These are phyloP conservation scores for Spencermartinsiella europaea DNA, from an alignment of 805 yeast genomes.

Conservation along the genomic window DNA sequence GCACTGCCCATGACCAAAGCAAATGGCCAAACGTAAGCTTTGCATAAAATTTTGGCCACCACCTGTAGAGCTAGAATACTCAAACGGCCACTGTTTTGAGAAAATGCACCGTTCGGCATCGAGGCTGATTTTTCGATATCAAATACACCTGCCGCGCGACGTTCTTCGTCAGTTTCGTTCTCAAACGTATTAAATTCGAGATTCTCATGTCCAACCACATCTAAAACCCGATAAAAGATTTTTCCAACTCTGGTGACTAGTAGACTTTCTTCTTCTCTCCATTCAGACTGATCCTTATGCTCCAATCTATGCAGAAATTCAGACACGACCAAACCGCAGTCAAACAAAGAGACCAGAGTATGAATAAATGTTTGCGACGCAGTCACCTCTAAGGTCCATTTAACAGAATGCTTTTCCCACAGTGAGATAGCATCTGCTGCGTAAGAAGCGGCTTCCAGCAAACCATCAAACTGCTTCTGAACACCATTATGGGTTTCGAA, in stretches of 20 bases:
- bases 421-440: conserved; percentile 36
- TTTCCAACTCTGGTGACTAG: conserved; percentile 20
- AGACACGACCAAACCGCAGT: conserved; percentile 33
- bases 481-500: conserved; percentile 10
- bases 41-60: conserved; percentile 19
- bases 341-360: conserved; percentile 32
- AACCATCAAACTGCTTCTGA: conserved; percentile 23
- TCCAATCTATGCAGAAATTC: conserved; percentile 29
- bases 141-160: conserved; percentile 8
- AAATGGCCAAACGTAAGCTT: conserved; percentile 24
- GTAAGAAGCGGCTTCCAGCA: conserved; percentile 34
- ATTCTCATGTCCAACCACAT: conserved; percentile 22
- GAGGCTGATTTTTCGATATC: conserved; percentile 9
- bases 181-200: conserved; percentile 10
- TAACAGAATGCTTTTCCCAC: conserved; percentile 34
- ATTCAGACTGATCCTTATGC: conserved; percentile 9
- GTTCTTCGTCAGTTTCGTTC: background rate
- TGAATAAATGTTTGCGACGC: conserved; percentile 34
- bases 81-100: conserved; percentile 7
- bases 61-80: conserved; percentile 19
- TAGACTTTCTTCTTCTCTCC: conserved; percentile 21
- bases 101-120: conserved; percentile 4
- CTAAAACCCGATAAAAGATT: conserved; percentile 23
- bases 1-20: conserved; percentile 25
- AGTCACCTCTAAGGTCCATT: conserved; percentile 27